Percentiles rank a stretch among this genome's conserved stretches.
These are phyloP conservation scores for Hygrophorus russula DNA, from an alignment of 768 basidiomycete genomes.

Conservation along the genomic window DNA sequence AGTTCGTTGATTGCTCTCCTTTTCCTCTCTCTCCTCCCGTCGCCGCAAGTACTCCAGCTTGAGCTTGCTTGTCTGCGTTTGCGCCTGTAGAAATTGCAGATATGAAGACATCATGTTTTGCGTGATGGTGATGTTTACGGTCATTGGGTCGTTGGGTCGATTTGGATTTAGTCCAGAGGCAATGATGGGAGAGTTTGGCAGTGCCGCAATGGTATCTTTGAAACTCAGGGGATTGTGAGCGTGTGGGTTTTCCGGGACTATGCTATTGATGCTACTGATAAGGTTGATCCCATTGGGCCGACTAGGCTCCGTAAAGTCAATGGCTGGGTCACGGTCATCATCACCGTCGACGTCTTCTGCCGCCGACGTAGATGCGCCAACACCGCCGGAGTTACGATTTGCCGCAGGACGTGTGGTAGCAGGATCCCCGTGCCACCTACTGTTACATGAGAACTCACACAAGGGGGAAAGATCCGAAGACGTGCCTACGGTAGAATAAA, in stretches of 20 bases:
- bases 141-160: slow-evolving; percentile 10
- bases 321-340: slow-evolving; percentile 34
- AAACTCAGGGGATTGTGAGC: slow-evolving; percentile 28
- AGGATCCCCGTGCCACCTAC: slow-evolving; percentile 59
- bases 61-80: slow-evolving; percentile 58
- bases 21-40: slow-evolving; percentile 60
- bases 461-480: not conserved
- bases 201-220: slow-evolving; percentile 18
- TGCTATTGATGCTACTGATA: slow-evolving; percentile 20
- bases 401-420: slow-evolving; percentile 40
- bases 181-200: slow-evolving; percentile 2
- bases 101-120: slow-evolving; percentile 47
- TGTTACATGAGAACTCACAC: slow-evolving; percentile 4
- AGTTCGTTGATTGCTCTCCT: slow-evolving; percentile 36
- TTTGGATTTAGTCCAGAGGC: slow-evolving; percentile 3
- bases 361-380: slow-evolving; percentile 19
- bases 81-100: slow-evolving; percentile 51
- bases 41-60: slow-evolving; percentile 60
- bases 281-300: slow-evolving; percentile 9
- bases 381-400: slow-evolving; percentile 22
- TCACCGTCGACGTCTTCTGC: slow-evolving; percentile 33
- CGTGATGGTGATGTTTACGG: slow-evolving; percentile 37
- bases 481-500: slow-evolving; percentile 57
- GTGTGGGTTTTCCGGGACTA: slow-evolving; percentile 22
- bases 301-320: slow-evolving; percentile 31